Evolutionary conservation across 768 basidiomycete genomes (phyloP), one percentile per base, ranked within the genome.

Genomic region (Rhodotorula diobovata): DNA sequence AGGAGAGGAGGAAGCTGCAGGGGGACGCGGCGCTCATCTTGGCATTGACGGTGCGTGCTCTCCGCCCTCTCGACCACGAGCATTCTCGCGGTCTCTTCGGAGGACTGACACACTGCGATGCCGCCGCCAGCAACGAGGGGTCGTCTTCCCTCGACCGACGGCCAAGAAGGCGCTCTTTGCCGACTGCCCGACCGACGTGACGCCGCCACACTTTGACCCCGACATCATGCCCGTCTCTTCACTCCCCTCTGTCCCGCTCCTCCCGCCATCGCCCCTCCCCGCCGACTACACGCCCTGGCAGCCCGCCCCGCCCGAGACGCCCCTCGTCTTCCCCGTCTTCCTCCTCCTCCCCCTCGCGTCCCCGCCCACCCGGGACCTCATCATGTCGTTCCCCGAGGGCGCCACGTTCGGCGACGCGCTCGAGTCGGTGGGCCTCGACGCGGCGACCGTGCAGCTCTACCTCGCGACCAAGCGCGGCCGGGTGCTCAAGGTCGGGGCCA

Each of bases 321-420:
- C 95, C 21, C 80, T 95, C 71, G 79, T 83, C 53, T 82, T 96
- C 78, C 95, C 96, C 4, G 88, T 89, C 53, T 91, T 96, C 83
- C 89, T 98, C 81, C 84, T 97, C 70, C 96, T 97, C 80, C 96
- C 96, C 12, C 88, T 92, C 79, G 84, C 93, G 73, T 86, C 88
- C 20, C 77, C 74, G 9, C 76, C 78, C 14, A 91, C 87, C 11
- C 91, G 94, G 39, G 96, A 99, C 80, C 84, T 94, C 68, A 89
- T 97, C 73, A 84, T 89, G 23, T 85, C 88, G 61, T 97, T 95
- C 81, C 84, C 87, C 73, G 94, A 97, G 80, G 86, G 89, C 73
- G 88, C 90, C 4, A 85, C 91, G 5, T 93, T 98, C 80, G 83
- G 84, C 15, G 87, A 87, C 51, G 90, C 93, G 74, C 83, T 97